Base-by-base conservation (phyloP, 352 stramenopile species). In the Aphanomyces astaci region DNA sequence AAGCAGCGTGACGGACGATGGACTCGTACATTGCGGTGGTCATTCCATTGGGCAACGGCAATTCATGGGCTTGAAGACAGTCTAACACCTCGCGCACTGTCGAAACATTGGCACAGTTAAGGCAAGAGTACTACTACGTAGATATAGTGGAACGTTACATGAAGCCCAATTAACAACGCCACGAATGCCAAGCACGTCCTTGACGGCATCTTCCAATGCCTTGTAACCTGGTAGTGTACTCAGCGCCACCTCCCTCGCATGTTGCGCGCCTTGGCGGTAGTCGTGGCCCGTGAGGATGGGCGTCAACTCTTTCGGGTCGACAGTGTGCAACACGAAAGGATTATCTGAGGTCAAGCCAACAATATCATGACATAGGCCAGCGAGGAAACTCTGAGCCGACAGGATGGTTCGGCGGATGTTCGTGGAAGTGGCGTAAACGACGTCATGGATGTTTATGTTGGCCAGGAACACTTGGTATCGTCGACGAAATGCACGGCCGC, bases 71-170 rank as follows among this genome's bases (percentile, higher is more conserved):
- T n/a, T 77, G 72, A 25, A 74, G 77, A 22, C 81, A 90, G 40
- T 88, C 75, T 32, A 94, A 72, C 45, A 90, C 80, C 49, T 94
- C 85, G 9, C 85, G 75, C 48, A 94, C 85, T 93, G n/a, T n/a
- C n/a, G n/a, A n/a, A n/a, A n/a, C n/a, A n/a, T n/a, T n/a, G n/a
- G n/a, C n/a, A n/a, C n/a, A n/a, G n/a, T n/a, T n/a, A n/a, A n/a
- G n/a, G n/a, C n/a, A n/a, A n/a, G n/a, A n/a, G n/a, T n/a, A n/a
- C n/a, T n/a, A n/a, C n/a, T n/a, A 46, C 43, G 24, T 28, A 63
- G 39, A 33, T 43, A 46, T 31, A 19, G 27, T 48, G 2, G 17
- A 11, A 82, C 79, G 62, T 17, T 70, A 92, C 84, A 75, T 64
- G 73, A 79, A 22, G 83, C 89, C 85, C 85, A 93, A 2, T 82